Conservation (phyloP, 2,329 filamentous ascomycete species). For the Stagonosporopsis chrysanthemi region DNA sequence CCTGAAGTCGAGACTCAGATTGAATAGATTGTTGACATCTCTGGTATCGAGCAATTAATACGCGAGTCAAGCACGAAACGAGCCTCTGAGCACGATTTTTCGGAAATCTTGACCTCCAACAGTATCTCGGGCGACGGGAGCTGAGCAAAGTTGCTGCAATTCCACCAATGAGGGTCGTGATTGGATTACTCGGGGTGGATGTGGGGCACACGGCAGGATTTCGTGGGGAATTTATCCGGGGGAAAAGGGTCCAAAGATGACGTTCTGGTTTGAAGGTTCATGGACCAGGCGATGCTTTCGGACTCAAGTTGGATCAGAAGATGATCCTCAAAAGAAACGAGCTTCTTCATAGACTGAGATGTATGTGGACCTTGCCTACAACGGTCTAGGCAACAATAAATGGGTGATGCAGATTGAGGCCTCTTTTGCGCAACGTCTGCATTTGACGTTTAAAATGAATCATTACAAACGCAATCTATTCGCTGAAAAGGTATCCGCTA, state of each 20-base stretch:
- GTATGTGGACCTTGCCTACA: too few species aligned
- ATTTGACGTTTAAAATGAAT: background rate
- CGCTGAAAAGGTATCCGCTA: constrained; percentile 18
- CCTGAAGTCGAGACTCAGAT: too few species aligned
- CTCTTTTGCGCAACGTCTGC: background rate
- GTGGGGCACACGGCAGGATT: constrained; percentile 16
- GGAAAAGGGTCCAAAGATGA: background rate
- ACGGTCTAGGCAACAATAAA: background rate
- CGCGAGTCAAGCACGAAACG: constrained; percentile 8
- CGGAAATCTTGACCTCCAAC: constrained; percentile 5
- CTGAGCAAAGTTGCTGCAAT: constrained; percentile 2
- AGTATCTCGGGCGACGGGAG: constrained; percentile 13
- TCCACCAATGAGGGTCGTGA: constrained; percentile 12
- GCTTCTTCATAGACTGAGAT: too few species aligned
- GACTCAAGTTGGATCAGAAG: too few species aligned
- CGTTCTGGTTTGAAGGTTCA: background rate
- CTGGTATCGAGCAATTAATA: too few species aligned
- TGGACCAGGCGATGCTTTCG: too few species aligned
- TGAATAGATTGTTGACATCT: too few species aligned
- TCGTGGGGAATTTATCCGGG: constrained; percentile 16
- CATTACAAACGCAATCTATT: background rate
- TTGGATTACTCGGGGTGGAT: constrained; percentile 2
- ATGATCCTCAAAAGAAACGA: too few species aligned
- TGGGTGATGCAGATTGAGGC: background rate
- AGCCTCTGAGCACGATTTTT: background rate